Evolutionary conservation across 257 asterid species (phyloP).

Genomic region (Jasminum sambac): DNA sequence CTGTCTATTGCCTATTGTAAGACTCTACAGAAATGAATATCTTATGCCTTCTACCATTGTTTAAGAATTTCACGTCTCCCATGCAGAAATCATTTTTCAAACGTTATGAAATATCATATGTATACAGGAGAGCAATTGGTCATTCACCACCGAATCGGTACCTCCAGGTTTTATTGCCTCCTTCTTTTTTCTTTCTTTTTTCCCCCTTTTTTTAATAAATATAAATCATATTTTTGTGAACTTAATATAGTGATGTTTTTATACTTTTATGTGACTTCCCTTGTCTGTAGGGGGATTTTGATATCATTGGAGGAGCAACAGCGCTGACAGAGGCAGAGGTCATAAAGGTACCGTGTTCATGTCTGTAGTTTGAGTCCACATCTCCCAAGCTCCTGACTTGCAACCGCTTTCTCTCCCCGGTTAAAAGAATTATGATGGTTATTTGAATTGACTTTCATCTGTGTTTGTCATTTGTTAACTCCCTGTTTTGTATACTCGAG

Average conservation of each 20-base stretch:
- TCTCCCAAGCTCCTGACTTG: not conserved
- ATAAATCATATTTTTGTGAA: conserved; percentile 1
- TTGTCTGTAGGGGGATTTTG: conserved; percentile 78
- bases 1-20: conserved; percentile 2
- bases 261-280: conserved; percentile 14
- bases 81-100: conserved; percentile 75
- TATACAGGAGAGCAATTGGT: conserved; percentile 86
- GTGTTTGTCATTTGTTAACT: not conserved
- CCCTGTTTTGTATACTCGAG: not conserved
- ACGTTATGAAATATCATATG: conserved; percentile 84
- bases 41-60: not conserved
- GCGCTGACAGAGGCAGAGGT: conserved; percentile 94
- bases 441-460: not conserved
- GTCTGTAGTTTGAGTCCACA: conserved; percentile 18
- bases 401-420: not conserved
- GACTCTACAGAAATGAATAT: not conserved
- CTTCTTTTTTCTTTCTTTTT: not conserved
- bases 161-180: conserved; percentile 69
- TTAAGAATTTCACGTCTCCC: conserved; percentile 19
- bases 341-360: conserved; percentile 63
- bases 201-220: not conserved
- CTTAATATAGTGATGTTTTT: conserved; percentile 5
- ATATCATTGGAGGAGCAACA: conserved; percentile 85
- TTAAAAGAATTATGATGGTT: not conserved
- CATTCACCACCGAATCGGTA: conserved; percentile 96